Evolutionary conservation across 176 grass and related monocot genomes (phyloP).

Genomic region (Themeda triandra): DNA sequence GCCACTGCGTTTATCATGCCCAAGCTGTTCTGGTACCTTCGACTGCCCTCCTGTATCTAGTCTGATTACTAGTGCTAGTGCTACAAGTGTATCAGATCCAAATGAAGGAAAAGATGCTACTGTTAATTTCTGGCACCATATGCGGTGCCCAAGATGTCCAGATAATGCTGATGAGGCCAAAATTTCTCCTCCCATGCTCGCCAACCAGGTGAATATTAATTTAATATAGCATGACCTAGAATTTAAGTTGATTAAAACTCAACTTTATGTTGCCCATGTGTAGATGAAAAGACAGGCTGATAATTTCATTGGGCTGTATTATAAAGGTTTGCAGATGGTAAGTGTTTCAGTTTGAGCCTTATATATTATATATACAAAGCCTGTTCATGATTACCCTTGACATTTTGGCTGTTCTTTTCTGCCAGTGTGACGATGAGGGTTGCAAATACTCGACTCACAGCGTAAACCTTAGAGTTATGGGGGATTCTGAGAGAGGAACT

Average conservation of each 20-base stretch:
- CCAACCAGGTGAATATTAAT: conserved; percentile 70
- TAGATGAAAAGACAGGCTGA: conserved; percentile 97
- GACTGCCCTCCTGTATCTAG: conserved; percentile 82
- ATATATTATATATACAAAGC: background rate
- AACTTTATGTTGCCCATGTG: conserved; percentile 20
- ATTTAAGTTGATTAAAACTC: conserved; percentile 20
- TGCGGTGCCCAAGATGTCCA: conserved; percentile 86
- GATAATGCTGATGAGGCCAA: conserved; percentile 48
- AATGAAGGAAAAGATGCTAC: conserved; percentile 47
- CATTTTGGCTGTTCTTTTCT: conserved; percentile 14
- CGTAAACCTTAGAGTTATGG: conserved; percentile 83
- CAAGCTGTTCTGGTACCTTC: conserved; percentile 78
- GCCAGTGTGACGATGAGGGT: conserved; percentile 81
- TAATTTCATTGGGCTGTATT: conserved; percentile 77
- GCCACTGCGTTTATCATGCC: conserved; percentile 74
- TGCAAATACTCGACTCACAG: conserved; percentile 76
- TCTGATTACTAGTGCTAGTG: conserved; percentile 51
- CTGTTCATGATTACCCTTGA: conserved; percentile 10
- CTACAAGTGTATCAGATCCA: conserved; percentile 30
- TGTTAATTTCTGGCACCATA: conserved; percentile 73
- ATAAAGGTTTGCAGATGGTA: conserved; percentile 88
- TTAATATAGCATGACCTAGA: background rate
- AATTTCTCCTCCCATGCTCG: conserved; percentile 65
- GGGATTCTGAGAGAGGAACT: conserved; percentile 80
- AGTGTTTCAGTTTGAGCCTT: conserved; percentile 7